phyloP scores from a whole-genome alignment of 305 asterid genomes.

The Fraxinus paxiana region DNA sequence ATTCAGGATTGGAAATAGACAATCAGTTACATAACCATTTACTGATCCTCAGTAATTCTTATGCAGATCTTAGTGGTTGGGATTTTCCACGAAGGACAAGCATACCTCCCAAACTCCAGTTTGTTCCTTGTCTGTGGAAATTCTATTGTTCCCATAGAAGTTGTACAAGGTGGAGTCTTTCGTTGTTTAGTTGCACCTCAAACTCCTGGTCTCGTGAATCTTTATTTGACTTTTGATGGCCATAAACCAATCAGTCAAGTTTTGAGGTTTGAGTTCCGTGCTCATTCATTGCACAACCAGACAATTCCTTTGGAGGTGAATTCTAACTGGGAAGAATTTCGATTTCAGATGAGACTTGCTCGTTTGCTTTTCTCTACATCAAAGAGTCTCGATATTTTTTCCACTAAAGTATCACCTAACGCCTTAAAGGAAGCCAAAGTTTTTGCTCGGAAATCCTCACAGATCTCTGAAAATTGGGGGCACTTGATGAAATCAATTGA shows the following conservation, averaged over 20 bases:
- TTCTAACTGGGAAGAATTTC: constrained; percentile 64
- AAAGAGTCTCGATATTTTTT: constrained; percentile 46
- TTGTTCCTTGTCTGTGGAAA: constrained; percentile 72
- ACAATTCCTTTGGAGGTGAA: constrained; percentile 36
- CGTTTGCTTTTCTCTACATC: constrained; percentile 77
- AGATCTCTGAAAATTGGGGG: constrained; percentile 51
- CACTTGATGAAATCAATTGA: constrained; percentile 49
- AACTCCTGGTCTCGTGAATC: constrained; percentile 57
- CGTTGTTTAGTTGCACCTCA: constrained; percentile 70
- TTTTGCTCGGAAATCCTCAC: constrained; percentile 56
- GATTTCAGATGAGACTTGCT: constrained; percentile 76
- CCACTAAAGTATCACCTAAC: constrained; percentile 47
- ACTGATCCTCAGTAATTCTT: constrained; percentile 22
- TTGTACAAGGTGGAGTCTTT: constrained; percentile 76
- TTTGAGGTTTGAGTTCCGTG: constrained; percentile 63
- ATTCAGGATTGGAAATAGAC: neutral
- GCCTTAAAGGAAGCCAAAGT: constrained; percentile 66
- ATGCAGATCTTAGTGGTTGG: constrained; percentile 84
- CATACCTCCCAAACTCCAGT: constrained; percentile 39
- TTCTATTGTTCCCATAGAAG: constrained; percentile 53
- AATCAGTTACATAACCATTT: constrained; percentile 1
- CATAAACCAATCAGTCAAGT: constrained; percentile 74
- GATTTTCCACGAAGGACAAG: constrained; percentile 46
- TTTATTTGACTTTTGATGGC: constrained; percentile 76
- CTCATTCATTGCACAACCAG: constrained; percentile 40